Percentiles rank a stretch among this genome's conserved stretches.
Conservation (phyloP, 1,284 basidiomycete genomes). For the Xanthoconium separans region DNA sequence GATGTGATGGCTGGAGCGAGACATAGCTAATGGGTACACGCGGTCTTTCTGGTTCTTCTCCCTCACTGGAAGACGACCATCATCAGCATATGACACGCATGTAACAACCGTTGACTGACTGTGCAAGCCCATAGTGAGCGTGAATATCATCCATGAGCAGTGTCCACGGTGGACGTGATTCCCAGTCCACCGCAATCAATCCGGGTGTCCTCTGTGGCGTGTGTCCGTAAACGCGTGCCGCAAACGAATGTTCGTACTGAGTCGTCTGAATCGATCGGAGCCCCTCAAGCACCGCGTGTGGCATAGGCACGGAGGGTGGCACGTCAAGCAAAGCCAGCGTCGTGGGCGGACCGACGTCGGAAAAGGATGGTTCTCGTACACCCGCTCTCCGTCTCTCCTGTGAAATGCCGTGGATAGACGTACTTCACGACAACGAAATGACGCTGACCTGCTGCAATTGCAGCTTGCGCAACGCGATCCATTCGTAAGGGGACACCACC, state of each 20-base stretch:
- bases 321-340: conserved; percentile 20
- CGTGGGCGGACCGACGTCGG: neutral
- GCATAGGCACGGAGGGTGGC: conserved; percentile 28
- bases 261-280: conserved; percentile 59
- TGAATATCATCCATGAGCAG: conserved; percentile 67
- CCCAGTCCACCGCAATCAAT: conserved; percentile 65
- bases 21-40: conserved; percentile 60
- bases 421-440: neutral
- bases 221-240: conserved; percentile 54
- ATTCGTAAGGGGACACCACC: conserved; percentile 30
- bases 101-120: conserved; percentile 39
- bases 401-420: neutral
- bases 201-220: conserved; percentile 28
- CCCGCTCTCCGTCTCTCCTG: conserved; percentile 40
- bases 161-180: conserved; percentile 68
- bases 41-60: conserved; percentile 41
- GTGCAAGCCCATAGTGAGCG: conserved; percentile 56
- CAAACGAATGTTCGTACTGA: conserved; percentile 60
- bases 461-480: conserved; percentile 47
- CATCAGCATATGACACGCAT: conserved; percentile 5
- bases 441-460: conserved; percentile 43
- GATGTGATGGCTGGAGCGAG: conserved; percentile 56
- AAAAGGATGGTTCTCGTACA: conserved; percentile 9
- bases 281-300: conserved; percentile 48
- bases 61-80: conserved; percentile 42